These are phyloP conservation scores for Ceratocystis colombiana DNA, from an alignment of 2,329 filamentous ascomycete species.

Conservation along the genomic window DNA sequence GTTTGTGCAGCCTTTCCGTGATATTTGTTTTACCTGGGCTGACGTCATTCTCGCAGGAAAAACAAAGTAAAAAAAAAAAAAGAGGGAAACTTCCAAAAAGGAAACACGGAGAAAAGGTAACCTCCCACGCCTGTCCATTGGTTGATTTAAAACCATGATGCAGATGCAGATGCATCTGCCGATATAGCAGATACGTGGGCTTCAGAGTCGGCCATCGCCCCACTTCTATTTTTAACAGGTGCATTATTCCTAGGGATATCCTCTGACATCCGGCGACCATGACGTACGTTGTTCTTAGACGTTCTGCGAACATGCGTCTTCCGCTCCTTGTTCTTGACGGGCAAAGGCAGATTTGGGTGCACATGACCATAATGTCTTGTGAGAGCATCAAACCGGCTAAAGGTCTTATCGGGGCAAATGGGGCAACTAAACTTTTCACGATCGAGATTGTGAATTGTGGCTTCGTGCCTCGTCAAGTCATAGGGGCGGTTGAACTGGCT, in stretches of 20 bases:
- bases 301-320: constrained; percentile 16
- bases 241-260: background rate
- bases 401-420: constrained; percentile 93
- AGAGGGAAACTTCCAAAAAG: background rate
- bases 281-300: constrained; percentile 5
- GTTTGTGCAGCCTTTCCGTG: background rate
- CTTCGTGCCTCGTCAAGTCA: constrained; percentile 90
- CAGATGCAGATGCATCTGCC: background rate
- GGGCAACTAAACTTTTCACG: constrained; percentile 93
- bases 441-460: constrained; percentile 89
- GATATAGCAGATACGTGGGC: background rate
- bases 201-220: background rate
- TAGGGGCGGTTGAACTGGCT: constrained; percentile 92
- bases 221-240: background rate
- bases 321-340: constrained; percentile 44
- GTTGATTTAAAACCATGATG: background rate
- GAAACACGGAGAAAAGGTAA: background rate
- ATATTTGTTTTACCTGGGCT: background rate
- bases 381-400: constrained; percentile 87
- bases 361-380: constrained; percentile 92
- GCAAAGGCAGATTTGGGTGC: constrained; percentile 76
- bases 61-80: background rate
- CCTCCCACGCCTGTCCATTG: background rate
- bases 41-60: background rate
- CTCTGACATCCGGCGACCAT: constrained; percentile 4